Base-by-base conservation (phyloP, 768 basidiomycete genomes). In the Russula ochroleuca region DNA sequence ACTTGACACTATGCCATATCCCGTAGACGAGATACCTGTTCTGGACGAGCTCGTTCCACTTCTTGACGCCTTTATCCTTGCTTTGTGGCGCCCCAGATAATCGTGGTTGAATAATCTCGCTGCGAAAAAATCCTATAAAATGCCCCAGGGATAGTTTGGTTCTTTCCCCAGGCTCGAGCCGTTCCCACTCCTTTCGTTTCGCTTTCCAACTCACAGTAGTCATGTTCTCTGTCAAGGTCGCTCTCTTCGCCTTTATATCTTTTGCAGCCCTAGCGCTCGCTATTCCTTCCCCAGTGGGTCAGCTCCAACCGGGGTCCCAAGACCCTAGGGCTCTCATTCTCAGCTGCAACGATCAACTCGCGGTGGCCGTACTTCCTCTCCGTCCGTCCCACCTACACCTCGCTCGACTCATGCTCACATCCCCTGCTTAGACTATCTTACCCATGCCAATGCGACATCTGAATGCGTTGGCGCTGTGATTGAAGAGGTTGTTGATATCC, bases 211-310 rank as follows among this genome's bases (percentile, higher is more conserved):
- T 11, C 19, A 11, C 21, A n/a, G 7, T 1, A 23, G 19, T 3
- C 38, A 64, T 64, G 63, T 19, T 61, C 8, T 61, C 45, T 25
- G 2, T 54, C 25, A 64, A 64, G 13, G 4, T 64, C 25, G 41
- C 59, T 28, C 59, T 64, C 48, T 55, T 64, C 45, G 19, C 49
- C 33, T n/a, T 61, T 14, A 17, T 61, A 21, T 25, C 54, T 33
- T 50, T 61, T 43, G 59, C 59, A 4, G 37, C 63, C 17, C 38
- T 64, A 19, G 43, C 47, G 15, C 7, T 60, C 14, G 63, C 63
- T 19, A 28, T 49, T 15, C 58, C 63, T 21, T 10, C 58, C 14
- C 23, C 53, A 23, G 57, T 40, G 8, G 7, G 5, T 17, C 58
- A n/a, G n/a, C n/a, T n/a, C n/a, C n/a, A n/a, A n/a, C n/a, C n/a